These are phyloP conservation scores for Ustilago nuda DNA, from an alignment of 1,284 basidiomycete species.

Conservation along the genomic window DNA sequence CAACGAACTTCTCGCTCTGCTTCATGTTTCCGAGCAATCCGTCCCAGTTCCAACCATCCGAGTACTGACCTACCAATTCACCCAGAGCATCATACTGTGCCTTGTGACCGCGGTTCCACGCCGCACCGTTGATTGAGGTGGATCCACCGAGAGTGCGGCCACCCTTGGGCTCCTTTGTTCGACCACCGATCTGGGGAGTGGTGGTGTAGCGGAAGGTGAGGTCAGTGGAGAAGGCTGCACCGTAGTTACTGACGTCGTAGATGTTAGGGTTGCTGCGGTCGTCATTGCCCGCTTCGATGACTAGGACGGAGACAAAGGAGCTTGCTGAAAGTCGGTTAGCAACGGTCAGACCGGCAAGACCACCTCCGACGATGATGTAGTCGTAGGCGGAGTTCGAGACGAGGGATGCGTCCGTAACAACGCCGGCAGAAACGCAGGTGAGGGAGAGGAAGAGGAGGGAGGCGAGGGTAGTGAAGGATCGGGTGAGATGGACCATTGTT, in stretches of 20 bases:
- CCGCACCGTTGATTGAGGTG: constrained; percentile 75
- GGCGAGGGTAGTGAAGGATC: constrained; percentile 23
- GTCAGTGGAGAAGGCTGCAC: constrained; percentile 72
- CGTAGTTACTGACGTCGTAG: constrained; percentile 70
- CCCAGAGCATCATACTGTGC: constrained; percentile 76
- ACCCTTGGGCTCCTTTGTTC: constrained; percentile 71
- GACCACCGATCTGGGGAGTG: constrained; percentile 67
- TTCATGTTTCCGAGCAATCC: constrained; percentile 74
- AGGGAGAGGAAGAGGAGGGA: constrained; percentile 17
- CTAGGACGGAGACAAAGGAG: constrained; percentile 55
- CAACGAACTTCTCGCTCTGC: constrained; percentile 75
- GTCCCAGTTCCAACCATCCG: constrained; percentile 74
- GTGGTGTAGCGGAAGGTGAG: constrained; percentile 74
- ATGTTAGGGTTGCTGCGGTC: constrained; percentile 41
- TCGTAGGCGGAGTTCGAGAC: constrained; percentile 59
- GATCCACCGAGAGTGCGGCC: constrained; percentile 76
- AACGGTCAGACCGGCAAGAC: constrained; percentile 64
- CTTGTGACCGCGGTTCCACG: constrained; percentile 74
- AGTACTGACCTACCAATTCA: constrained; percentile 71
- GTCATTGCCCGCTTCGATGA: constrained; percentile 67
- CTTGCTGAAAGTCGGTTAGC: constrained; percentile 65
- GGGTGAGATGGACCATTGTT: constrained; percentile 25
- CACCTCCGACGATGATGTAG: constrained; percentile 60
- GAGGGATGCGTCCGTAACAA: constrained; percentile 22
- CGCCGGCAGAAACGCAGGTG: constrained; percentile 15